These are phyloP conservation scores for Venturia oleaginea DNA, from an alignment of 2,329 filamentous ascomycete species.

Conservation along the genomic window DNA sequence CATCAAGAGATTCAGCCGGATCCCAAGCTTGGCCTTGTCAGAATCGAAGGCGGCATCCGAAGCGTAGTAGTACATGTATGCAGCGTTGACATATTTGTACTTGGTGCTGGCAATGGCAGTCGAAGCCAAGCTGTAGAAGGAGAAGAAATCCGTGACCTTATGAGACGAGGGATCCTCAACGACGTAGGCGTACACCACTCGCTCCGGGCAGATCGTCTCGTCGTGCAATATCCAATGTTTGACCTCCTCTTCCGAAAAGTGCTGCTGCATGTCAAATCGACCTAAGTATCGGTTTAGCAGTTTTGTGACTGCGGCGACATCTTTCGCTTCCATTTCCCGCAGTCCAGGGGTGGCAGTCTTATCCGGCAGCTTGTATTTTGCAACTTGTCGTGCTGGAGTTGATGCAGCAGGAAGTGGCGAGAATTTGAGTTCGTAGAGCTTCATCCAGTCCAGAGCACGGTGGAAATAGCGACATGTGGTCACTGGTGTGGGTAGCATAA, in stretches of 20 bases:
- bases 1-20: slow-evolving; percentile 70
- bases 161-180: slow-evolving; percentile 61
- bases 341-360: slow-evolving; percentile 64
- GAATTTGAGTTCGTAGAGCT: slow-evolving; percentile 91
- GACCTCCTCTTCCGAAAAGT: slow-evolving; percentile 71
- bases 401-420: slow-evolving; percentile 76
- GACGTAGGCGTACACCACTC: slow-evolving; percentile 90
- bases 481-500: slow-evolving; percentile 82
- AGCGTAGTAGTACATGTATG: slow-evolving; percentile 97
- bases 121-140: slow-evolving; percentile 91
- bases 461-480: slow-evolving; percentile 95
- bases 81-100: slow-evolving; percentile 73
- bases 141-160: slow-evolving; percentile 93
- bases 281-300: slow-evolving; percentile 69
- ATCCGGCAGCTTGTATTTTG: slow-evolving; percentile 75
- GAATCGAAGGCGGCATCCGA: slow-evolving; percentile 64
- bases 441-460: slow-evolving; percentile 87
- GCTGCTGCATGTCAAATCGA: slow-evolving; percentile 75
- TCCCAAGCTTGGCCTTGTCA: slow-evolving; percentile 54
- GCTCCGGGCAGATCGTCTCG: slow-evolving; percentile 51
- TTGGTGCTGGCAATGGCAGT: slow-evolving; percentile 77
- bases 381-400: slow-evolving; percentile 76
- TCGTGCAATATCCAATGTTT: slow-evolving; percentile 80
- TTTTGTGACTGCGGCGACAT: slow-evolving; percentile 65
- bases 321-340: slow-evolving; percentile 68